A percentile compares a stretch with the other conserved stretches of the same genome.
Evolutionary conservation across 768 basidiomycete species (phyloP).

Genomic region (Mycena indigotica): DNA sequence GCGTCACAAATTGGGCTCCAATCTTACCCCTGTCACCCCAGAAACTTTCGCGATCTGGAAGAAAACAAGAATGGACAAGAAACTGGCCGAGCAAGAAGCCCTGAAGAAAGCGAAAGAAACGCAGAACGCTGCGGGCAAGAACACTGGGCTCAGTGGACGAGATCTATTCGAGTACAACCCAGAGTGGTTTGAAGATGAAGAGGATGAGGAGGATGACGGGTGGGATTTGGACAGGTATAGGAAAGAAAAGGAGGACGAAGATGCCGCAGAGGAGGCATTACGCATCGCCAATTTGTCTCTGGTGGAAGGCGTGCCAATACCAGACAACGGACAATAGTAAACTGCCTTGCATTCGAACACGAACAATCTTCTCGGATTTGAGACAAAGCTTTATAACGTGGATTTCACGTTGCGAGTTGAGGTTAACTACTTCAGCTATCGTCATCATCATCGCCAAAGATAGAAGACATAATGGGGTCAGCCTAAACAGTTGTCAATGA

Average conservation of each 20-base stretch:
- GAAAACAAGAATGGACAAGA: constrained; percentile 93
- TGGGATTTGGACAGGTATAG: constrained; percentile 68
- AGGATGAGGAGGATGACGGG: constrained; percentile 50
- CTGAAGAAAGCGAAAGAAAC: constrained; percentile 79
- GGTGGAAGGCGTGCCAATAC: constrained; percentile 27
- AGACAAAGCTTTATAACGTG: no score
- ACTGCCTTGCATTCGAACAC: no score
- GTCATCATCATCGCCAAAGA: not conserved
- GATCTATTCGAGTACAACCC: constrained; percentile 98
- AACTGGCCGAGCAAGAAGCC: constrained; percentile 84
- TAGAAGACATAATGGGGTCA: not conserved
- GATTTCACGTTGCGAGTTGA: no score
- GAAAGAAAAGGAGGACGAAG: constrained; percentile 61
- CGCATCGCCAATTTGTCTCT: constrained; percentile 52
- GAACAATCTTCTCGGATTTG: not conserved
- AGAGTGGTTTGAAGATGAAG: constrained; percentile 82
- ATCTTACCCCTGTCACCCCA: constrained; percentile 89
- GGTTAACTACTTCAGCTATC: no score
- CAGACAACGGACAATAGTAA: not conserved
- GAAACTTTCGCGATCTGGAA: constrained; percentile 96
- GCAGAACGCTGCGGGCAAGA: constrained; percentile 86
- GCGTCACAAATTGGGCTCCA: constrained; percentile 92
- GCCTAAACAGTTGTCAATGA: no score
- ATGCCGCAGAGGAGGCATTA: constrained; percentile 52
- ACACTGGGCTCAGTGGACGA: constrained; percentile 89